Conservation (phyloP, 768 basidiomycete species). For the Leccinum rimulosum region DNA sequence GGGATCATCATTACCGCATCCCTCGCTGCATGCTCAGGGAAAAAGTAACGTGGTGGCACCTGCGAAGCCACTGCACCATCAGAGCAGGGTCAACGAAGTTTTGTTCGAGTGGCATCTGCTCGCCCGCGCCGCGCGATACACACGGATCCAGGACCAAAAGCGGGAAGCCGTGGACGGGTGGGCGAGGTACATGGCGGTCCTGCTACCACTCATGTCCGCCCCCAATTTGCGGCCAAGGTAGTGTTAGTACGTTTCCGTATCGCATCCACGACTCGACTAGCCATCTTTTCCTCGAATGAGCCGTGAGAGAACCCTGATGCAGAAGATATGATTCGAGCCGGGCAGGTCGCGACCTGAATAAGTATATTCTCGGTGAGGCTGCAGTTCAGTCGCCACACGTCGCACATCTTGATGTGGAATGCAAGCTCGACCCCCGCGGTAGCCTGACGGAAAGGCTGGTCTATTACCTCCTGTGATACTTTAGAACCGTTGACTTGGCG, state of each 20-base stretch:
- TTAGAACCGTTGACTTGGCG: conserved; percentile 25
- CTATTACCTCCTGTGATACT: conserved; percentile 18
- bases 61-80: conserved; percentile 5
- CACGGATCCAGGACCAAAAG: conserved; percentile 17
- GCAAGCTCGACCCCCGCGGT: conserved; percentile 13
- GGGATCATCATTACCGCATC: conserved; percentile 23
- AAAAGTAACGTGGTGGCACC: conserved; percentile 15
- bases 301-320: conserved; percentile 12
- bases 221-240: conserved; percentile 16
- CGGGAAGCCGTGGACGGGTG: conserved; percentile 10
- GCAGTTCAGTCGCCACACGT: conserved; percentile 6
- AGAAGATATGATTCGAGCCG: conserved; percentile 5
- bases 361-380: conserved; percentile 10
- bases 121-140: neutral
- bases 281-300: conserved; percentile 4
- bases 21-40: conserved; percentile 18
- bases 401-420: conserved; percentile 20
- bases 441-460: conserved; percentile 11
- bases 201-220: conserved; percentile 18
- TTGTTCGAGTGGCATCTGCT: conserved; percentile 10
- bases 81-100: conserved; percentile 9
- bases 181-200: conserved; percentile 3
- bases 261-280: conserved; percentile 14
- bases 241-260: conserved; percentile 23
- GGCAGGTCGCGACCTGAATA: conserved; percentile 10